Conservation (phyloP, 2,329 filamentous ascomycete species). For the Tolypocladium amazonense region DNA sequence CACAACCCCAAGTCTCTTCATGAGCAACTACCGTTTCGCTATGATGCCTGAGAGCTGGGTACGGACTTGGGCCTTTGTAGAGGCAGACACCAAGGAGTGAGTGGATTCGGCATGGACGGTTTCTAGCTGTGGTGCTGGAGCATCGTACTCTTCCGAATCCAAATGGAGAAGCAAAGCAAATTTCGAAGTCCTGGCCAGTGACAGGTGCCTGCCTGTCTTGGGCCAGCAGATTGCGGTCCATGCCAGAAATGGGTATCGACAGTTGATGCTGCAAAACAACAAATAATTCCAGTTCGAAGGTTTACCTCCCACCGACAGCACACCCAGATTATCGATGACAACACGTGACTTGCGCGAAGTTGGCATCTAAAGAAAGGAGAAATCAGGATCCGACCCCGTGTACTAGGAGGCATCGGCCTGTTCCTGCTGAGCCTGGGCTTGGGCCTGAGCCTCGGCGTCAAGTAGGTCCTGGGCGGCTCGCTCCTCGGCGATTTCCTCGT, state of each 20-base stretch:
- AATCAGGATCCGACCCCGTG: neutral
- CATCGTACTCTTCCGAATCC: neutral
- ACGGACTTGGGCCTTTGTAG: neutral
- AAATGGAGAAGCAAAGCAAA: neutral
- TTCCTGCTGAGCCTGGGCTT: constrained; percentile 8
- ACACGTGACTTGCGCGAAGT: neutral
- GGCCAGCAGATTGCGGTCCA: neutral
- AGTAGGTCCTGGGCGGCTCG: constrained; percentile 8
- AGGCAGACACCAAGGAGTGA: neutral
- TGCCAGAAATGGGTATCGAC: neutral
- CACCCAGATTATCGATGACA: neutral
- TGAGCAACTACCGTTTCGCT: neutral
- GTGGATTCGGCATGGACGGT: neutral
- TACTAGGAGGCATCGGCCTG: constrained; percentile 3
- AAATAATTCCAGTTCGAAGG: neutral
- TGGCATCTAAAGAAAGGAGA: neutral
- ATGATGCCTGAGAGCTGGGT: neutral
- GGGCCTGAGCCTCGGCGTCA: neutral
- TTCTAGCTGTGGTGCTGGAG: neutral
- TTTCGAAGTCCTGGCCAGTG: neutral
- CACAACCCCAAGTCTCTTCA: neutral
- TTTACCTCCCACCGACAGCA: neutral
- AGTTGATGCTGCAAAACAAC: neutral
- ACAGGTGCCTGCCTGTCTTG: neutral
- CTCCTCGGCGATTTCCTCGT: constrained; percentile 10